Evolutionary conservation across 768 basidiomycete genomes (phyloP).

Genomic region (Roridomyces roridus): DNA sequence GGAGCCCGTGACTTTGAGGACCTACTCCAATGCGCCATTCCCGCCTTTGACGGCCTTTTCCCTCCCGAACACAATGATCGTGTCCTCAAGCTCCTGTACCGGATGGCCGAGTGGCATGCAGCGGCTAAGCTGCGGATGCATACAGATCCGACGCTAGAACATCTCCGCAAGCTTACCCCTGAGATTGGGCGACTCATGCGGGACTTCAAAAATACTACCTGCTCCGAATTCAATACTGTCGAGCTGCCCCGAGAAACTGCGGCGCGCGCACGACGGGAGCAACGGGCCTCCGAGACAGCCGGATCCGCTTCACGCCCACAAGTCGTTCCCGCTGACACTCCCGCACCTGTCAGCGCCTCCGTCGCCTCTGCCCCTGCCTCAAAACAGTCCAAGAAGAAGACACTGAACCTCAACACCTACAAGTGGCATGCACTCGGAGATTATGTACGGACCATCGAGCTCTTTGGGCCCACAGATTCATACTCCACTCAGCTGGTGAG

Average conservation of each 20-base stretch:
- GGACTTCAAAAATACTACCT: constrained; percentile 29
- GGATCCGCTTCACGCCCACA: neutral
- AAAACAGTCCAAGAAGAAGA: no score
- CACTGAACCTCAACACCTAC: constrained; percentile 40
- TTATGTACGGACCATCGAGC: constrained; percentile 31
- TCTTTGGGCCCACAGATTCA: constrained; percentile 41
- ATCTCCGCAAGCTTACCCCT: constrained; percentile 23
- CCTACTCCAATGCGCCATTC: constrained; percentile 41
- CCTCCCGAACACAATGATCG: constrained; percentile 27
- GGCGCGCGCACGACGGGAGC: neutral
- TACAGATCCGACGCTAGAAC: constrained; percentile 29
- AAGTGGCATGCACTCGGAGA: constrained; percentile 45
- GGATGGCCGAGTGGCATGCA: constrained; percentile 38
- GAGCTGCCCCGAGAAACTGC: neutral
- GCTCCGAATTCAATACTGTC: neutral
- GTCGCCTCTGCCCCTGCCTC: no score
- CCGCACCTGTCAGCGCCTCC: no score
- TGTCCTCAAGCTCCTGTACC: constrained; percentile 30
- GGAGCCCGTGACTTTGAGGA: constrained; percentile 40
- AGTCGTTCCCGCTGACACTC: no score
- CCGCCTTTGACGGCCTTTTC: constrained; percentile 37
- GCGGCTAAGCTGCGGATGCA: constrained; percentile 41
- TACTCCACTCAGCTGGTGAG: constrained; percentile 40
- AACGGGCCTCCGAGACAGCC: neutral
- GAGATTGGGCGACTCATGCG: constrained; percentile 28